Evolutionary conservation across 495 filamentous ascomycete genomes (phyloP), one percentile per base, ranked within the genome.

Genomic region (Penicillium macrosclerotiorum): DNA sequence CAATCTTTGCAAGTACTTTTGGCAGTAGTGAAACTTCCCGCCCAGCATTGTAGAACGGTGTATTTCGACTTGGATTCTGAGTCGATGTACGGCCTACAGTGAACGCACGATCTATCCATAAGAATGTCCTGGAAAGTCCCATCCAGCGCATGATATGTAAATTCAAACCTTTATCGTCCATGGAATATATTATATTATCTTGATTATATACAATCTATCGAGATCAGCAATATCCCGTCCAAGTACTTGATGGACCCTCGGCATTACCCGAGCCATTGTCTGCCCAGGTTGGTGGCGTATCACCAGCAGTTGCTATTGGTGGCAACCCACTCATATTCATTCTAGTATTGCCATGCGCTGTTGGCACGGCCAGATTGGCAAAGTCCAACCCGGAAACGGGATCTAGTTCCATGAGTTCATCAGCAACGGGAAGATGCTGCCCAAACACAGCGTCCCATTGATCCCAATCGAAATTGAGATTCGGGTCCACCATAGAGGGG

Each of bases 401-500:
- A 45, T 75, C 71, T 16, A 72, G 43, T 38, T 72, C 71, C 67
- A 75, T 68, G 6, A 75, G 46, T 26, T 75, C 71, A 43, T 75
- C 72, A 0, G 70, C 63, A 14, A 75, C 66, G 2, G 70, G 69
- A 8, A 75, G 57, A 44, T 74, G 69, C 41, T 75, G 72, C 2
- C 72, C 72, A 32, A 75, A 75, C 6, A 75, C 72, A 17, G 72
- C 72, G 35, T 75, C 72, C 72, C 72, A 75, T 53, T 75, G 72
- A 37, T 75, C 72, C 72, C 72, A 75, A 38, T 75, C 72, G 45
- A 75, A 75, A 35, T 69, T 64, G 19, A 73, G 42, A 35, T 72
- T 73, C 4, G 71, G 67, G 17, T 73, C 71, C 14, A 72, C 54
- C 69, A 73, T 71, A 5, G 67, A 72, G 0, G 71, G 1, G 68